Conservation (phyloP, 306 rosid genomes). For the Glycine soja region DNA sequence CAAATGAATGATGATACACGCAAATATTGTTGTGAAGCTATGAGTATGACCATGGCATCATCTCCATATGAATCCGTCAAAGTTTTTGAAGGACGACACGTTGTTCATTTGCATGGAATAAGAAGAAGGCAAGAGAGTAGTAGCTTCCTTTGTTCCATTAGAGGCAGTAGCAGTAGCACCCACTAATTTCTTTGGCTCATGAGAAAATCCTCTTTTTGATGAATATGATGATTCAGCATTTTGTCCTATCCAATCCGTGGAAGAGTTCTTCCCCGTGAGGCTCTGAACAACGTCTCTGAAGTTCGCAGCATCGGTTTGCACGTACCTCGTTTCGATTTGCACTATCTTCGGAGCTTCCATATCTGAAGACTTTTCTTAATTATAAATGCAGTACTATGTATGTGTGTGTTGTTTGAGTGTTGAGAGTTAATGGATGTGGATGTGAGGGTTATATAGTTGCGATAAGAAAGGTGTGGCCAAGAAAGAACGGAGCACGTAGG, state of each 20-base stretch:
- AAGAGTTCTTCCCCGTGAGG: conserved; percentile 59
- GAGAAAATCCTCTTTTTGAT: background rate
- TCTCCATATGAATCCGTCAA: background rate
- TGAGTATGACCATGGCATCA: background rate
- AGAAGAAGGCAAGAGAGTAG: background rate
- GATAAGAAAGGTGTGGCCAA: background rate
- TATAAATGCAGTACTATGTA: background rate
- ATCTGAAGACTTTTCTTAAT: background rate
- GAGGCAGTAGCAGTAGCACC: background rate
- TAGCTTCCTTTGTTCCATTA: background rate
- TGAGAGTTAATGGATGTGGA: conserved; percentile 11
- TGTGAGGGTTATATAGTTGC: conserved; percentile 20
- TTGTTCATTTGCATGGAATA: background rate
- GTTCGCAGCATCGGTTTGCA: conserved; percentile 54
- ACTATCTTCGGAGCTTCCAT: conserved; percentile 56
- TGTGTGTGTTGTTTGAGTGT: background rate
- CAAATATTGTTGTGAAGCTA: background rate
- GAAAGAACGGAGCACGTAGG: background rate
- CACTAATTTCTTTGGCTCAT: too few relatives aligned
- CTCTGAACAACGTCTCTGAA: conserved; percentile 67
- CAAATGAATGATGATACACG: background rate
- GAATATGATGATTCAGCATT: background rate
- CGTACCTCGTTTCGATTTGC: conserved; percentile 58
- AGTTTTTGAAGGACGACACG: background rate
- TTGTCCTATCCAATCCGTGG: conserved; percentile 44